These are phyloP conservation scores for Blastocladiella britannica DNA, from an alignment of 192 early-diverging fungal species.

Conservation along the genomic window DNA sequence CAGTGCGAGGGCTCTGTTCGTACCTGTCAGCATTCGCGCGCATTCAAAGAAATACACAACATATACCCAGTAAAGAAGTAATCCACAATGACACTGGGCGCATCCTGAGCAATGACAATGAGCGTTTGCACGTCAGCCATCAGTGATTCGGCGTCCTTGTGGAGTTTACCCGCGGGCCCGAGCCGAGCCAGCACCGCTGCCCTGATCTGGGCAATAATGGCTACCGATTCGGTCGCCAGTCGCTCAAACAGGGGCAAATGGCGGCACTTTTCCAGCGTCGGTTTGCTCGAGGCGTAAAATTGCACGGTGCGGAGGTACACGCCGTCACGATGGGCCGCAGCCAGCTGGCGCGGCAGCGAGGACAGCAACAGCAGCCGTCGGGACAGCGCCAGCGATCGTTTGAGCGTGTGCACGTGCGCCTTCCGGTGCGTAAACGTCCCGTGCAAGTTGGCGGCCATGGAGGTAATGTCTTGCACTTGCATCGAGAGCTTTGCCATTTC, in stretches of 20 bases:
- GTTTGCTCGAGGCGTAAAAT: conserved; percentile 45
- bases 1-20: too few relatives aligned
- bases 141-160: too few relatives aligned
- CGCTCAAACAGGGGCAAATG: conserved; percentile 51
- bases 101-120: not conserved
- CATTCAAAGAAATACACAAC: conserved; percentile 25
- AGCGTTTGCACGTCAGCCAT: conserved; percentile 6
- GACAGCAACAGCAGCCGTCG: conserved; percentile 73
- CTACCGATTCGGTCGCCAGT: conserved; percentile 58
- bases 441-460: conserved; percentile 27
- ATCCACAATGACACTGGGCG: not conserved
- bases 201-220: conserved; percentile 52
- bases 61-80: conserved; percentile 12
- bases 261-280: conserved; percentile 55
- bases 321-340: conserved; percentile 27
- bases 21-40: conserved; percentile 18
- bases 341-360: conserved; percentile 58
- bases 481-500: conserved; percentile 54
- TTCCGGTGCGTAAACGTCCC: conserved; percentile 36
- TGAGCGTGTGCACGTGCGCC: conserved; percentile 51
- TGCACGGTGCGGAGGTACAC: conserved; percentile 54
- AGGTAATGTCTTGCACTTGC: conserved; percentile 43
- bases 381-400: conserved; percentile 45
- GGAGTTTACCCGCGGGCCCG: conserved; percentile 10
- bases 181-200: conserved; percentile 32